A percentile compares a stretch with the other conserved stretches of the same genome.
Conservation (phyloP, 2,329 filamentous ascomycete genomes). For the Fusarium succisae region DNA sequence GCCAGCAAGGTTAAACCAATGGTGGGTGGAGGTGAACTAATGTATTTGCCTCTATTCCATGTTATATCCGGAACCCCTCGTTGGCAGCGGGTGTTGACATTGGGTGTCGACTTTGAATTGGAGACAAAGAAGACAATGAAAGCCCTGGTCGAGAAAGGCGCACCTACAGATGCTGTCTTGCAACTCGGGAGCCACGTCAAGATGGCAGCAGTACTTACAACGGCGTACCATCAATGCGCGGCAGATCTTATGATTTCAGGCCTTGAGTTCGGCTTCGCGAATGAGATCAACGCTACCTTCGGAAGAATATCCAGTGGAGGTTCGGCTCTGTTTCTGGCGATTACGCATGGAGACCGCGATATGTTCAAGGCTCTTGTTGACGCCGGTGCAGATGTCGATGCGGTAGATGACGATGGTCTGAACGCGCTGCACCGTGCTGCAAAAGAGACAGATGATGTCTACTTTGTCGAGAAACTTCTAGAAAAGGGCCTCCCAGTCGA, state of each 20-base stretch:
- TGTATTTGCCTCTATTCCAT: conserved; percentile 2
- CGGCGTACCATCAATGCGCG: not conserved
- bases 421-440: not conserved
- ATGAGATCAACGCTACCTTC: not conserved
- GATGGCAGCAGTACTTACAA: not conserved
- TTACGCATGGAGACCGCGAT: not conserved
- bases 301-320: not conserved
- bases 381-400: not conserved
- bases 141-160: not conserved
- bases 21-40: not conserved
- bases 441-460: not conserved
- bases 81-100: not conserved
- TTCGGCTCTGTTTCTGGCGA: not conserved
- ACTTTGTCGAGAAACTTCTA: not conserved
- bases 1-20: not conserved
- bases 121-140: not conserved
- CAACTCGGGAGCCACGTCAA: not conserved
- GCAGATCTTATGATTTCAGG: not conserved
- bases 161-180: not conserved
- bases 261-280: not conserved
- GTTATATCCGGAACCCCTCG: not conserved
- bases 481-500: not conserved
- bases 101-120: not conserved
- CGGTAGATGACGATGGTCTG: not conserved
- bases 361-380: conserved; percentile 2